Percentiles rank a stretch among this genome's conserved stretches.
Conservation (phyloP, 805 yeast genomes). For the Wickerhamomyces subpelliculosus region DNA sequence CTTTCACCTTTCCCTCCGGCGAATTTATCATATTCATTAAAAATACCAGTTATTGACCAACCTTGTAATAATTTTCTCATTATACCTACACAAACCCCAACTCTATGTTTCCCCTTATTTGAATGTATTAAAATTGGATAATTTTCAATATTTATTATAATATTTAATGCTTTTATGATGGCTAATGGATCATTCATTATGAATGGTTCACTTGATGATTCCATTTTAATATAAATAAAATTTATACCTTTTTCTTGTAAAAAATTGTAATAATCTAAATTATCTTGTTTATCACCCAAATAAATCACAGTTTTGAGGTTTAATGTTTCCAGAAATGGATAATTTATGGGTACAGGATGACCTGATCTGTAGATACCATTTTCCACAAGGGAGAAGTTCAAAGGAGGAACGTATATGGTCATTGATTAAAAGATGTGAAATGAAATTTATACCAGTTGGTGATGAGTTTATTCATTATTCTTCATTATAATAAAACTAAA, state of each 20-base stretch:
- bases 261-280: conserved; percentile 65
- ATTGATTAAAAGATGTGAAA: neutral
- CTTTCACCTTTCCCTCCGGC: conserved; percentile 92
- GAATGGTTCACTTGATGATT: conserved; percentile 71
- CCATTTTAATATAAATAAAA: conserved; percentile 57
- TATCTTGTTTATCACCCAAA: conserved; percentile 69
- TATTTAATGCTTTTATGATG: conserved; percentile 47
- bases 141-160: conserved; percentile 57
- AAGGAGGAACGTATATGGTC: conserved; percentile 68
- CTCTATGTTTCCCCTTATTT: conserved; percentile 93
- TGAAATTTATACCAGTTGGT: neutral
- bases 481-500: too few species aligned
- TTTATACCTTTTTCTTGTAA: conserved; percentile 44
- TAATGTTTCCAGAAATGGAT: conserved; percentile 66
- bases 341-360: conserved; percentile 85
- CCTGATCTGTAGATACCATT: conserved; percentile 87
- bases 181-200: conserved; percentile 50
- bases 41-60: conserved; percentile 89
- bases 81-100: conserved; percentile 89
- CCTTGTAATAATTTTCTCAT: conserved; percentile 83
- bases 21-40: conserved; percentile 88
- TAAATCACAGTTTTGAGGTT: conserved; percentile 75
- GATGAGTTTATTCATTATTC: neutral
- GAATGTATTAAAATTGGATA: conserved; percentile 89
- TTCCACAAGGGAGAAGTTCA: conserved; percentile 84